Conservation (phyloP, 2,329 filamentous ascomycete genomes). For the Cladorrhinum sp. region DNA sequence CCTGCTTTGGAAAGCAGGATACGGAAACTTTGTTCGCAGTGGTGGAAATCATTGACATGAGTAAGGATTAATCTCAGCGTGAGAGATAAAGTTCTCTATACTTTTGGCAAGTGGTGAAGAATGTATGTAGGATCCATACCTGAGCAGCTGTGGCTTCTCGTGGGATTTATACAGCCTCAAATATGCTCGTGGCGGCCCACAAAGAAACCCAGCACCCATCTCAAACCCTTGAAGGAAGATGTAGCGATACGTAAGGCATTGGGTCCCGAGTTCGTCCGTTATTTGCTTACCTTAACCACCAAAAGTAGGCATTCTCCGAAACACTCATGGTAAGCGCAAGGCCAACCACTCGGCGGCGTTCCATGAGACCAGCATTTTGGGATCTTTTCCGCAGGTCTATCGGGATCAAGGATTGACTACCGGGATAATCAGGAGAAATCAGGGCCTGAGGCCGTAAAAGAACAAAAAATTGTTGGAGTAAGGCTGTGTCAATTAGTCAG, state of each 20-base stretch:
- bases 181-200: neutral
- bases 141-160: neutral
- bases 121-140: neutral
- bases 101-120: neutral
- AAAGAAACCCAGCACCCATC: neutral
- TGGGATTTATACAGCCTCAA: neutral
- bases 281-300: neutral
- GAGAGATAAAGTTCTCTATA: neutral
- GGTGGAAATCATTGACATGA: neutral
- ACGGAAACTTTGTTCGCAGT: constrained; percentile 28
- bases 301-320: constrained; percentile 5
- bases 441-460: neutral
- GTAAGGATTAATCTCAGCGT: neutral
- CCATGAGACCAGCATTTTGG: neutral
- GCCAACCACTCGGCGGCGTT: constrained; percentile 1
- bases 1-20: constrained; percentile 30
- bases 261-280: constrained; percentile 4
- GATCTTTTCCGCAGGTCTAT: neutral
- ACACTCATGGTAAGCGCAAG: neutral
- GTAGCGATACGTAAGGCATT: neutral
- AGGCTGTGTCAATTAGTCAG: constrained; percentile 3
- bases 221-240: neutral
- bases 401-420: neutral
- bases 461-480: constrained; percentile 1
- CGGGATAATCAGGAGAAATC: neutral